These are phyloP conservation scores for Pyrenochaeta sp. DNA, from an alignment of 2,329 filamentous ascomycete genomes.

Conservation along the genomic window DNA sequence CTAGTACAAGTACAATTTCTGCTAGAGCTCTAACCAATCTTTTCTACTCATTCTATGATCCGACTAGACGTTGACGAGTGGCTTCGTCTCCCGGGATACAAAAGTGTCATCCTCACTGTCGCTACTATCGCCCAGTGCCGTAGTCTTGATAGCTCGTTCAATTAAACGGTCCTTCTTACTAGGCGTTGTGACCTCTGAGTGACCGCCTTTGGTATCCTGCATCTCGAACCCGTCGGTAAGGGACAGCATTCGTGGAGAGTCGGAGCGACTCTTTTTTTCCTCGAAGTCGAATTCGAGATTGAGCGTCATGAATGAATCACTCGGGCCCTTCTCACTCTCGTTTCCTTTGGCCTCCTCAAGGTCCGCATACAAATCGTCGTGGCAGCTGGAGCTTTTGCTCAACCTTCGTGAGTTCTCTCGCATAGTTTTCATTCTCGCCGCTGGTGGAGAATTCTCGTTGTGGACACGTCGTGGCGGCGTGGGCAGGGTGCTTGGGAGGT, in stretches of 20 bases:
- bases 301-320: conserved; percentile 21
- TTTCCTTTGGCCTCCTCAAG: conserved; percentile 4
- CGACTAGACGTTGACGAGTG: conserved; percentile 4
- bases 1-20: conserved; percentile 7
- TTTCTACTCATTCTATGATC: background rate
- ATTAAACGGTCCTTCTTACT: conserved; percentile 1
- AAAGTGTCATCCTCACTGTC: conserved; percentile 7
- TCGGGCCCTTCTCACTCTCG: background rate
- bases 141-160: conserved; percentile 1
- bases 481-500: conserved; percentile 31
- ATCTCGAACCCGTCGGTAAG: conserved; percentile 26
- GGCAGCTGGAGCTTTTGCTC: conserved; percentile 18
- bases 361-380: conserved; percentile 22
- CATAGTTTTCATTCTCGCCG: conserved; percentile 36
- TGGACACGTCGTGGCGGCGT: conserved; percentile 28
- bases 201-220: conserved; percentile 26
- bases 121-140: conserved; percentile 9
- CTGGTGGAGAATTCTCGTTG: conserved; percentile 23
- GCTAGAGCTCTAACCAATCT: background rate
- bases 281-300: conserved; percentile 26
- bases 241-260: conserved; percentile 11
- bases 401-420: conserved; percentile 26
- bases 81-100: conserved; percentile 1
- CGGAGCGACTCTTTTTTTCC: conserved; percentile 5
- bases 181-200: background rate